Conservation (phyloP, 139 green algal genomes). For the Nannochloris sp. region DNA sequence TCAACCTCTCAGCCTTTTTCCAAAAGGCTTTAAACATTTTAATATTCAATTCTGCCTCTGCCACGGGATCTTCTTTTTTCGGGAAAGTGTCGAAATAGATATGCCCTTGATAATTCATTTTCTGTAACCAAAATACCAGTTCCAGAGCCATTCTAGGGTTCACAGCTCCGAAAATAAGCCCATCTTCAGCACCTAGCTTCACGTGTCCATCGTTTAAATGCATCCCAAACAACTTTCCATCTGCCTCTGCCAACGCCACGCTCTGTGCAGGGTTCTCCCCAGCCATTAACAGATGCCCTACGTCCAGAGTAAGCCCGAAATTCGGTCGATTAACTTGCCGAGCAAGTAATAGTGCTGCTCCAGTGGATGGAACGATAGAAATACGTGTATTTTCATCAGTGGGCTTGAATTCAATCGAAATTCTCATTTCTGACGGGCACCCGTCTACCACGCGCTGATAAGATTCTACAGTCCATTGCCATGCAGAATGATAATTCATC, state of each 20-base stretch:
- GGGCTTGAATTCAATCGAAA: constrained; percentile 58
- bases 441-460: constrained; percentile 26
- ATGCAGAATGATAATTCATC: constrained; percentile 38
- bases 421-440: constrained; percentile 19
- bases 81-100: constrained; percentile 65
- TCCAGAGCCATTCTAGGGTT: constrained; percentile 34
- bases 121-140: constrained; percentile 47
- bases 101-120: constrained; percentile 25
- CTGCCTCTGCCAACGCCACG: constrained; percentile 21
- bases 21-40: constrained; percentile 25
- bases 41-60: constrained; percentile 52
- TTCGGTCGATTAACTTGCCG: constrained; percentile 29
- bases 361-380: constrained; percentile 37
- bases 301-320: constrained; percentile 61
- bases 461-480: constrained; percentile 24
- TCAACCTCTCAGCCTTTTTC: constrained; percentile 15
- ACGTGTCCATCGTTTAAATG: constrained; percentile 45
- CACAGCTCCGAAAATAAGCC: constrained; percentile 37
- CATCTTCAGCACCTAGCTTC: constrained; percentile 56
- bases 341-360: constrained; percentile 38
- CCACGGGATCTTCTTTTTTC: constrained; percentile 49
- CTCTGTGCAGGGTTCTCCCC: constrained; percentile 58
- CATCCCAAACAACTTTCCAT: constrained; percentile 42
- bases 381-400: constrained; percentile 49
- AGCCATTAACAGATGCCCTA: constrained; percentile 55